Evolutionary conservation across 306 rosid genomes (phyloP), one percentile per base, ranked within the genome.

Genomic region (Begonia loranthoides): DNA sequence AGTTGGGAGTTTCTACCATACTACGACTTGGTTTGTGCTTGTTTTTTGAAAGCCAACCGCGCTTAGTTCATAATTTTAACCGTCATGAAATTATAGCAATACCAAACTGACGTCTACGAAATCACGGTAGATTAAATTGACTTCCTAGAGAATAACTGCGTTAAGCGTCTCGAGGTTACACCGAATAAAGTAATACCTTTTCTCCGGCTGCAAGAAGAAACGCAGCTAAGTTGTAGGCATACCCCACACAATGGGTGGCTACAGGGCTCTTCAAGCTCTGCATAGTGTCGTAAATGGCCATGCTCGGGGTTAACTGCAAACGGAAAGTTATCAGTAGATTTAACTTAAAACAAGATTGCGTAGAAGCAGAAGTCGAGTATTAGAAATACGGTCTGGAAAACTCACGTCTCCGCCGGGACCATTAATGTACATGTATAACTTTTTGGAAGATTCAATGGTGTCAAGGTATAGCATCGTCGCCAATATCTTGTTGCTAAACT

Each of bases 321-420:
- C 57, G 14, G 57, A 52, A 63, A 57, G 57, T 33, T 24, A 63
- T 59, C 58, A 70, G 57, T 34, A 49, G 28, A 52, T 57, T 43
- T 64, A 51, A 57, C 11, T 62, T 52, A 57, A 12, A 38, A 28
- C 36, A 28, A 28, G 36, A 28, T 4, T 28, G 5, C 36, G 0
- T 28, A 7, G 36, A 3, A 28, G 36, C 36, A 28, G 5, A 28
- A 28, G 36, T 28, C 13, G 10, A 59, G 40, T 17, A 52, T 17
- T 0, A 17, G 8, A 15, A 17, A 38, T 50, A 59, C 49, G 8
- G n/a, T 13, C 10, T 6, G 6, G 71, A 47, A 60, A 45, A 64
- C 97, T 86, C 77, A 90, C 99, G 74, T 90, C 99, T 64, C 99
- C 99, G 61, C 99, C 99, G 65, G 92, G 94, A 54, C 89, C 84